Evolutionary conservation across 192 early-diverging fungal species (phyloP), one percentile per base, ranked within the genome.

Genomic region (Geranomyces variabilis): DNA sequence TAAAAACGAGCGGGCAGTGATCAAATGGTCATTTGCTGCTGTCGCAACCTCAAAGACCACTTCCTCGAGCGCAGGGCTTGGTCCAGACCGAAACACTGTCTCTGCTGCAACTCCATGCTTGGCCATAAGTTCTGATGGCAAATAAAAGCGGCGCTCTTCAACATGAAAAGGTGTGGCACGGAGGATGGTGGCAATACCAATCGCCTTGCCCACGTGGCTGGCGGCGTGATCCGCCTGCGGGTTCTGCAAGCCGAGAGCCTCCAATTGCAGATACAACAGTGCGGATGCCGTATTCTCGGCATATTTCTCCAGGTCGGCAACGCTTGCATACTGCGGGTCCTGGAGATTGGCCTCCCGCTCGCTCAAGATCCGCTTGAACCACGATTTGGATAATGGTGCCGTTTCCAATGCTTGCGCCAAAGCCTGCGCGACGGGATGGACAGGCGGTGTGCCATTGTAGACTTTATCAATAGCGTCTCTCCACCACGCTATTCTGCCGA

Each of bases 401-500:
- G 81, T 73, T 10, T 85, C 77, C 13, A 92, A 61, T 9, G 89
- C 85, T 34, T 88, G 81, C 12, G 87, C 80, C 0, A 98, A 81
- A 0, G 89, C 82, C 15, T 88, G 70, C 10, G 88, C 82, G 13
- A 96, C 88, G 13, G 93, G 96, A 63, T 94, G 92, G 67, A 88
- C 84, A 24, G 87, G 86, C 28, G 93, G 92, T 15, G 76, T 74
- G 36, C 83, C 86, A 76, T 89, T 69, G 64, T 79, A 92, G 8
- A 77, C 67, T 51, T 89, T 87, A 41, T 91, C 89, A n/a, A 99
- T 77, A 0, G 88, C 80, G 66, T 93, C 91, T 71, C 85, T 85
- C 97, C 97, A 99, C 80, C 91, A 96, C 46, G 93, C 85, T 77
- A 92, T 90, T 22, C 93, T 84, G 86, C 94, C 89, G 60, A 81